These are phyloP conservation scores for Funneliformis caledonium DNA, from an alignment of 371 early-diverging fungal species.

Conservation along the genomic window DNA sequence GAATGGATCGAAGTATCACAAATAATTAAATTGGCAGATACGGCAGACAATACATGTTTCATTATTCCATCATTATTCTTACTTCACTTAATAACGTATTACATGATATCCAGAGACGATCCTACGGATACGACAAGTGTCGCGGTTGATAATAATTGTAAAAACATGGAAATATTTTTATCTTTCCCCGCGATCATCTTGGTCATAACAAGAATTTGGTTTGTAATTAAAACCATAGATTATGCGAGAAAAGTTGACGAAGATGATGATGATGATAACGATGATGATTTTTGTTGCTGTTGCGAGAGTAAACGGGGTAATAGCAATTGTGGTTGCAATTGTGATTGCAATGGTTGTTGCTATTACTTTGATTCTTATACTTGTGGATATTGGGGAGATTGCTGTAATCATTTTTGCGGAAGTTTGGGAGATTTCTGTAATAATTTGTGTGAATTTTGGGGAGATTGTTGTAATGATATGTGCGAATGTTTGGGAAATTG, in stretches of 20 bases:
- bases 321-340: no score
- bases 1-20: neutral
- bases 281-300: no score
- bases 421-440: no score
- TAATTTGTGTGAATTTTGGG: no score
- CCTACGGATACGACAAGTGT: neutral
- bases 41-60: neutral
- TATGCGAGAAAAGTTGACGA: neutral
- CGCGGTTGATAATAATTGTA: neutral
- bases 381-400: no score
- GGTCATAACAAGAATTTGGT: neutral
- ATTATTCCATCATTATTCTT: neutral
- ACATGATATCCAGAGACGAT: neutral
- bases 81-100: neutral
- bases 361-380: neutral
- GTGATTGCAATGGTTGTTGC: neutral
- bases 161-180: neutral
- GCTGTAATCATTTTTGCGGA: no score
- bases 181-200: neutral
- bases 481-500: neutral
- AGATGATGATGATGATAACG: neutral
- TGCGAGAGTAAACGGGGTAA: no score
- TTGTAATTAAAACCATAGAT: neutral
- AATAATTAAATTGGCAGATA: neutral
- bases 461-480: neutral